Base-by-base conservation (phyloP, 148 eudicot species). In the Linanthus parryae region DNA sequence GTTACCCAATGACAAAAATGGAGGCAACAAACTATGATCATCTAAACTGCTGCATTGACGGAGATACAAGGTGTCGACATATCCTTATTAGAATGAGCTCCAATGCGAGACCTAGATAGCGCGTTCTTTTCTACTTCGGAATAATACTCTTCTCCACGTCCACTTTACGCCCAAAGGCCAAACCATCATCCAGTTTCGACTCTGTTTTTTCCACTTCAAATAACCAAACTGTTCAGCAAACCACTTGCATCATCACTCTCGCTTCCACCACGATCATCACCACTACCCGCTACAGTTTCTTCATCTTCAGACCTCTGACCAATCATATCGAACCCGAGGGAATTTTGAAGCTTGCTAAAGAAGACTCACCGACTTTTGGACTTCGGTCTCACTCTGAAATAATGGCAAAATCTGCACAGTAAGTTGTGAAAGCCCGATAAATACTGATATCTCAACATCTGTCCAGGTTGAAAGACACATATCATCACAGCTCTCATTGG, bases 401-500 rank as follows among this genome's bases (percentile, higher is more conserved):
- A 80, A 62, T 63, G 21, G 37, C 43, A 57, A 92, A 92, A 53
- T 92, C 99, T 44, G 75, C 84, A 2, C 99, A 96, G 48, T 71
- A 74, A 26, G 80, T 66, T n/a, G 73, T 61, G 48, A 84, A 71
- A 5, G 99, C 94, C 56, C 66, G 78, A 23, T 58, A 59, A 92
- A 82, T 49, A 64, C 25, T 41, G 82, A 69, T 59, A 70, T 92
- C 71, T 92, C 99, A 34, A 81, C 74, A 53, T 92, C 94, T 7
- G 94, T 83, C 99, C 99, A 92, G 51, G 73, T 80, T 44, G 58
- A 60, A 59, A 65, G 53, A 43, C 77, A 79, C 74, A 71, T 58
- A 64, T 83, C 90, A 47, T 81, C 92, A 68, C 84, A 81, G 58
- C 84, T 83, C 65, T 88, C 99, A 63, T 88, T 96, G 0, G 96